Base-by-base conservation (phyloP, 352 stramenopile genomes). In the Phytopythium cucurbitacearum region DNA sequence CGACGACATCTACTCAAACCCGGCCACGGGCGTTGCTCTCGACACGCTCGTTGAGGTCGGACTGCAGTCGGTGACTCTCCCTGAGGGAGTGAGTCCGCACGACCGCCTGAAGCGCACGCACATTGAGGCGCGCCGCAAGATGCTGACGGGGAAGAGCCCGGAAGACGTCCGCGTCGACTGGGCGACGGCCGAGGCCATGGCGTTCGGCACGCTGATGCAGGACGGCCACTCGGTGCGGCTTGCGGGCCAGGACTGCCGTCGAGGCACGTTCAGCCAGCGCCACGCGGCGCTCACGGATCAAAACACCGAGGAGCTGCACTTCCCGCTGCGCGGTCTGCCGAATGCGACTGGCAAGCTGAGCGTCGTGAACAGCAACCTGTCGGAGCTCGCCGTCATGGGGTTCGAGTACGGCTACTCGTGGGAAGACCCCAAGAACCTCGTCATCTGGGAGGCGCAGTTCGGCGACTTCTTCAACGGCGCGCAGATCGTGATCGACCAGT, bases 361-460 rank as follows among this genome's bases (percentile, higher is more conserved):
- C 28, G 80, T 93, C 10, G 63, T 90, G 36, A 91, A 91, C 69
- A 91, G 80, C 50, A 85, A 92, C 64, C 46, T 96, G 38, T 93
- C 81, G 10, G 88, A 97, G 53, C 69, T 95, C 46, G 88, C 78
- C 10, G 87, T 95, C 53, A 90, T 97, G 75, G 88, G 60, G 0
- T 97, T 91, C 46, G 87, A 97, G 61, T 94, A 94, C 52, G 88
- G 87, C 12, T 97, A 97, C 67, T 94, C 80, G 34, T 86, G 89
- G 57, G 86, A 96, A 53, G 80, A 86, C 53, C 83, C 85, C 4
- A 51, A 69, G 28, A 89, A 86, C 59, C 57, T 97, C 15, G 74
- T 90, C 41, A 73, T 96, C n/a, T 97, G 88, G 88, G 88, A 97
- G 47, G 88, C 88, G 7, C 88, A 97, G 56, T 97, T 97, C 50